These are phyloP conservation scores for Mycena pura DNA, from an alignment of 768 basidiomycete genomes.

Conservation along the genomic window DNA sequence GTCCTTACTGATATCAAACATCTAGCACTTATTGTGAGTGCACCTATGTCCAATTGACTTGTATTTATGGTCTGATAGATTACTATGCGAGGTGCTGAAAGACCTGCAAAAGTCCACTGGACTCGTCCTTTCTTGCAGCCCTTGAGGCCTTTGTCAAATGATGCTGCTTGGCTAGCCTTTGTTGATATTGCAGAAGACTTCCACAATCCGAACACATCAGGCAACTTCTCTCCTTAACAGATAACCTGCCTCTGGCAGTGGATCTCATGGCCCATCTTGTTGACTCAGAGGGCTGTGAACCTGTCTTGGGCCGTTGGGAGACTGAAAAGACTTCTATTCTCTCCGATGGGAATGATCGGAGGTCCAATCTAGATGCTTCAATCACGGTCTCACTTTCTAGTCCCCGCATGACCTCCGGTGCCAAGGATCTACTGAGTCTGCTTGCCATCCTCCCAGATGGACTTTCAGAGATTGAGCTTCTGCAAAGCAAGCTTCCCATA, in stretches of 20 bases:
- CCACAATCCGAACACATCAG: neutral
- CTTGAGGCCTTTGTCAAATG: neutral
- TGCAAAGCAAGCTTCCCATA: neutral
- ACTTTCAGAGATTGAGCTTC: neutral
- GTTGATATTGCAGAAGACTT: neutral
- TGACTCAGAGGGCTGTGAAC: neutral
- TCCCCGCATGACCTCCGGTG: neutral
- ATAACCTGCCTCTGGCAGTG: constrained; percentile 1
- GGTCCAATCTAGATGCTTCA: neutral
- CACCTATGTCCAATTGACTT: too few species aligned
- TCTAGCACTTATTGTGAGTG: too few species aligned
- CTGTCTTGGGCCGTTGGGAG: neutral
- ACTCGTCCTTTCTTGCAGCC: neutral
- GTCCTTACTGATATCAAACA: too few species aligned
- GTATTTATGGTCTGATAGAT: too few species aligned
- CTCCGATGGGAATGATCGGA: neutral
- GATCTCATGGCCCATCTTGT: neutral
- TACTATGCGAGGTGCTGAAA: neutral
- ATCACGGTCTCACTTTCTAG: neutral
- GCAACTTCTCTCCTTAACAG: neutral
- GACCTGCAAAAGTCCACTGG: neutral
- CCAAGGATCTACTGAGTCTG: neutral
- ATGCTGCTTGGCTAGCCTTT: neutral
- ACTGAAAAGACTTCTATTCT: neutral
- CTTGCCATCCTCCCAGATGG: neutral